Base-by-base conservation (phyloP, 805 yeast species). In the Schizosaccharomyces octosporus region DNA sequence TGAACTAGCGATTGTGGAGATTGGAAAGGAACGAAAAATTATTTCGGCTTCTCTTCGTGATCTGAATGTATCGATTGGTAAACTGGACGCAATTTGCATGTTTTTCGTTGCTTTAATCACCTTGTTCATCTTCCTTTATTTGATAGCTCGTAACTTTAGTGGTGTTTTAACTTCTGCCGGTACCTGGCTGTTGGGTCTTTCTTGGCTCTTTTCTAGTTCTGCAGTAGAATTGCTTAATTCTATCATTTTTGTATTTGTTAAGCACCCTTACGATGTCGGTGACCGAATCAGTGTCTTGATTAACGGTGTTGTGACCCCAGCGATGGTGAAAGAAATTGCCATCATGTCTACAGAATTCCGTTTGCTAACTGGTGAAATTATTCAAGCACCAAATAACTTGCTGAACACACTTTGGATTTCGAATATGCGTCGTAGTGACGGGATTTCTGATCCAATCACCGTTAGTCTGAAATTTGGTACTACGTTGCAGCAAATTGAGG, bases 181-280 rank as follows among this genome's bases (percentile, higher is more conserved):
- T 5, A 68, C 76, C 13, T 65, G 75, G 0, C 61, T 73, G 45
- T 68, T 73, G 51, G 74, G 75, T 3, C 62, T 73, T 48, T 72
- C 76, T 15, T 73, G 72, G 64, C 67, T 73, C 55, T 71, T 73
- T 61, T 65, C 73, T 5, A 64, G 70, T 21, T 70, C 75, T 15
- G 69, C 71, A 15, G 74, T 71, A 61, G 76, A 73, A 63, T 64
- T 73, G 19, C 67, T 74, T 58, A 68, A 70, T 27, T 69, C 74
- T 7, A 71, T 74, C 62, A 69, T 73, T 17, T 73, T 71, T 63
- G 62, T 73, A 61, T 73, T 73, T 58, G 75, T 72, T 59, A 74
- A 73, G 68, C 76, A 73, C 62, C 76, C 76, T 5, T 68, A 66
- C 59, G 76, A 73, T 63, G 72, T 72, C 6, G 76, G 76, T n/a